Evolutionary conservation across 176 grass and related monocot genomes (phyloP).

Genomic region (maize (Zea mays)): Zm-B73-REFERENCE-NAM-5.0 NC_050097.1:31911001-31911500

Average conservation of each 20-base stretch:
- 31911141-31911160: not conserved
- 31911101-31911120: not conserved
- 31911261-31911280: not conserved
- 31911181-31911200: not conserved
- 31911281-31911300: not conserved
- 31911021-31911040: conserved; percentile 87
- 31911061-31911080: conserved; percentile 90
- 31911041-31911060: conserved; percentile 86
- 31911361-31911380: too few species aligned
- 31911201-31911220: not conserved
- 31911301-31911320: not conserved
- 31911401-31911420: too few species aligned
- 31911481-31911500: too few species aligned
- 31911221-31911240: too few species aligned
- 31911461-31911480: too few species aligned
- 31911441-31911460: too few species aligned
- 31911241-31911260: not conserved
- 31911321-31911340: too few species aligned
- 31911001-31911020: conserved; percentile 88
- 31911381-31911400: too few species aligned
- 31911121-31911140: not conserved
- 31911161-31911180: not conserved
- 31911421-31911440: too few species aligned
- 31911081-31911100: not conserved
- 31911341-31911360: too few species aligned